Percentiles rank a stretch among this genome's conserved stretches.
phyloP scores from a whole-genome alignment of 768 basidiomycete species.

The Clitopilus passeckerianus region DNA sequence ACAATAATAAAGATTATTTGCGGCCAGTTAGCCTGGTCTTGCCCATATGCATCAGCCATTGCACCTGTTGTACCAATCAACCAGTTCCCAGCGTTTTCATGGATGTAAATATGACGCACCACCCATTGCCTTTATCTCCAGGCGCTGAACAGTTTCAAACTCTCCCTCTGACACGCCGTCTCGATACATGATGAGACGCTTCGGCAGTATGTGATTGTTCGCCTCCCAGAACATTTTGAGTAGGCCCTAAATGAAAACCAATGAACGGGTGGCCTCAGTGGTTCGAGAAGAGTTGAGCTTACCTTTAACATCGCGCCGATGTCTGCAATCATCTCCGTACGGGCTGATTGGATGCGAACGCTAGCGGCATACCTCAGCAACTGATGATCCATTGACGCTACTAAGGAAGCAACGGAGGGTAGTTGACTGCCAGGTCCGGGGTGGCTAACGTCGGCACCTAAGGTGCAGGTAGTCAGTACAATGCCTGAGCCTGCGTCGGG shows the following conservation, averaged over 20 bases:
- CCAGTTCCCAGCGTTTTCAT: too few relatives aligned
- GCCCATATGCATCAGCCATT: slow-evolving; percentile 31
- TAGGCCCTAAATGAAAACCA: slow-evolving; percentile 7
- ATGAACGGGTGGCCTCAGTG: too few relatives aligned
- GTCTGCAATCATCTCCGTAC: slow-evolving; percentile 55
- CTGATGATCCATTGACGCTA: slow-evolving; percentile 48
- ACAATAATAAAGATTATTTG: slow-evolving; percentile 56
- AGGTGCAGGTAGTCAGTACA: too few relatives aligned
- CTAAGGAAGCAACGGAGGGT: slow-evolving; percentile 30
- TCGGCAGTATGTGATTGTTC: slow-evolving; percentile 6
- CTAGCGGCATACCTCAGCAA: slow-evolving; percentile 52
- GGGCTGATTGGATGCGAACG: slow-evolving; percentile 44
- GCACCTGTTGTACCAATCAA: not conserved
- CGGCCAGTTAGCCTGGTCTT: slow-evolving; percentile 28
- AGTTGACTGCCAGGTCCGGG: slow-evolving; percentile 15
- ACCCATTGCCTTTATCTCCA: slow-evolving; percentile 14
- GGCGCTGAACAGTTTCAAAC: slow-evolving; percentile 15
- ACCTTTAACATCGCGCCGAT: slow-evolving; percentile 48
- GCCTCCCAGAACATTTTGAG: slow-evolving; percentile 6
- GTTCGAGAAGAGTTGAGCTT: not conserved
- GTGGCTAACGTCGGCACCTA: slow-evolving; percentile 25
- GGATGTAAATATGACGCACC: not conserved
- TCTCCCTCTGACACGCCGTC: slow-evolving; percentile 30
- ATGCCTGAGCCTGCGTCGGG: not conserved
- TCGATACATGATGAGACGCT: slow-evolving; percentile 18